Base-by-base conservation (phyloP, 2,329 filamentous ascomycete genomes). In the Penicillium griseofulvum region DNA sequence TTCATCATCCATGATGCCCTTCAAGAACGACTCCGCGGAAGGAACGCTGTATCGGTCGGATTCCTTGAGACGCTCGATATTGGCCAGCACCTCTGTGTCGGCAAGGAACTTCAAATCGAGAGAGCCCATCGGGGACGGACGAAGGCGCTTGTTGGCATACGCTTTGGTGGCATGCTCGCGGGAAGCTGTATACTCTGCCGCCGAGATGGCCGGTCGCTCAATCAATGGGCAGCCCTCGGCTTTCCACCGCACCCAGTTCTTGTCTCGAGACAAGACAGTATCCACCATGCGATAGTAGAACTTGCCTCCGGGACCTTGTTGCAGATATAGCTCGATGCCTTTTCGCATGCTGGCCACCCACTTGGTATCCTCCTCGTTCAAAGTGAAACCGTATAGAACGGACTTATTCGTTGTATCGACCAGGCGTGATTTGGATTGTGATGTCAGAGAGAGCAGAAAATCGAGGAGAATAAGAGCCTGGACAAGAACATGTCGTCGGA, bases 241-340 rank as follows among this genome's bases (percentile, higher is more conserved):
- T 76, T 99, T 99, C 94, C 94, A 99, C 59, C 91, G 88, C 42
- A 95, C 91, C 95, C 95, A 99, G 70, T 97, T 97, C 78, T 97
- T 97, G 74, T 99, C 94, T 60, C 94, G 84, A 24, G 91, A 90
- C 29, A 99, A 83, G 31, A 99, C 93, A 12, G 92, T 97, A 71
- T 97, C 93, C 31, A 99, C 91, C 85, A 97, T 96, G 37, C 94
- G 88, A 74, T 91, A 89, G 74, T 97, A 99, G 74, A 96, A 96
- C 60, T 90, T 89, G 29, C 94, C 94, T 67, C 96, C 92, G 39
- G 81, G 77, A 19, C 90, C 90, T 65, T 87, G 82, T 68, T 89
- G 88, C 54, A 99, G 82, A 73, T 97, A 96, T 55, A 86, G 85
- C 56, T 89, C 88, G 66, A 97, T 96, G 7, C 81, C 80, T 36